Percentiles rank a stretch among this genome's conserved stretches.
Evolutionary conservation across 805 yeast genomes (phyloP).

Genomic region (Teunomyces aglyptinius): DNA sequence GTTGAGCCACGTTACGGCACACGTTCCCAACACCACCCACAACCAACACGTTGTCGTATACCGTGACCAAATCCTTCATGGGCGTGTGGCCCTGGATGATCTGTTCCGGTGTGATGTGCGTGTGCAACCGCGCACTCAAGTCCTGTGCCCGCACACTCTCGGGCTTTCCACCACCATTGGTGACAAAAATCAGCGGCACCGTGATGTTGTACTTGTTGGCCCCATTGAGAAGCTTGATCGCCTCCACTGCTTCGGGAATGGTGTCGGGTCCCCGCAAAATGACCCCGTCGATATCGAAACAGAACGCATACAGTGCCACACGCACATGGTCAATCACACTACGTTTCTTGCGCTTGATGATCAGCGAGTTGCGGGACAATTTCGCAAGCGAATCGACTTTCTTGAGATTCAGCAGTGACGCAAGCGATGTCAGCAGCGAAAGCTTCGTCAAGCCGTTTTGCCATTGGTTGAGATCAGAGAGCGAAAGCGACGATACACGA

Average conservation of each 20-base stretch:
- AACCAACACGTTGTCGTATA: constrained; percentile 71
- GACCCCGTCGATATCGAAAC: constrained; percentile 92
- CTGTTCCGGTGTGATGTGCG: constrained; percentile 68
- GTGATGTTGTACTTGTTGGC: constrained; percentile 72
- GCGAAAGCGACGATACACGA: constrained; percentile 63
- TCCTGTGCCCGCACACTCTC: constrained; percentile 74
- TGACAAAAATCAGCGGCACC: constrained; percentile 81
- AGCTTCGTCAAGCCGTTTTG: constrained; percentile 44
- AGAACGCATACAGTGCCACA: constrained; percentile 82
- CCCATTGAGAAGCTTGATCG: constrained; percentile 71
- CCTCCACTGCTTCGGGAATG: constrained; percentile 75
- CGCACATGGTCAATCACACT: constrained; percentile 63
- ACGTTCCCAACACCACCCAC: constrained; percentile 88
- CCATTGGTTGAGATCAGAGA: constrained; percentile 68
- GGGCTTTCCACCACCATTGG: constrained; percentile 91
- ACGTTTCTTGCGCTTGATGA: constrained; percentile 48
- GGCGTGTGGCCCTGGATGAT: constrained; percentile 94
- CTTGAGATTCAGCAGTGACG: constrained; percentile 35
- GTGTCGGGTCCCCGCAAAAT: constrained; percentile 81
- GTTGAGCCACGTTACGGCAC: constrained; percentile 78
- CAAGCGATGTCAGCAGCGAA: constrained; percentile 34
- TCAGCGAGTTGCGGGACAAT: constrained; percentile 45
- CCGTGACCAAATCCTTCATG: constrained; percentile 74
- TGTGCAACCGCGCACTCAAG: constrained; percentile 57
- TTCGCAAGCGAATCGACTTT: constrained; percentile 46